phyloP scores from a whole-genome alignment of 371 early-diverging fungal species.

The Edhazardia aedis region DNA sequence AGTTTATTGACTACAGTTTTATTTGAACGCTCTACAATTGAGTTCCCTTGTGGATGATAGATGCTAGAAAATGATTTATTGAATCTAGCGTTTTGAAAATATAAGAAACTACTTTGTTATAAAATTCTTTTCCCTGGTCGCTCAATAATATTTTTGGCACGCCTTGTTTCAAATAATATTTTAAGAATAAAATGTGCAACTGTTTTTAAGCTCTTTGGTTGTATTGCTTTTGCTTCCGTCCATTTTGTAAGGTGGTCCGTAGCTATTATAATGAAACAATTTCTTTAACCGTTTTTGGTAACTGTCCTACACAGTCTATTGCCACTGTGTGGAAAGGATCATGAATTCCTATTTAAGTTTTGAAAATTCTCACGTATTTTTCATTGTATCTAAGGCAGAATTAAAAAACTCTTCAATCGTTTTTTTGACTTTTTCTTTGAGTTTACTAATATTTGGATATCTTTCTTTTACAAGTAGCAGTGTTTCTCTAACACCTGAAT shows the following conservation, averaged over 20 bases:
- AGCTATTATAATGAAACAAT: conserved; percentile 12
- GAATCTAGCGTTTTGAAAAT: neutral
- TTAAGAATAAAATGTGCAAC: neutral
- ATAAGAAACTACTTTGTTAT: neutral
- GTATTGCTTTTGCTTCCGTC: conserved; percentile 2
- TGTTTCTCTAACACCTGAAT: neutral
- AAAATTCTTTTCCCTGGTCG: conserved; percentile 13
- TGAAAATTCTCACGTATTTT: neutral
- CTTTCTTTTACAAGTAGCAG: neutral
- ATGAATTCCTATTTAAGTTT: neutral
- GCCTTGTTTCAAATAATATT: conserved; percentile 5
- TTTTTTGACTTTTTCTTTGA: neutral
- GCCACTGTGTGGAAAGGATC: too few relatives aligned
- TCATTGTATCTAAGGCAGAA: neutral
- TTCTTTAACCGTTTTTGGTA: neutral
- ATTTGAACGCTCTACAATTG: conserved; percentile 10
- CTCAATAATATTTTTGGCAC: neutral
- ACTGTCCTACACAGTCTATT: conserved; percentile 9
- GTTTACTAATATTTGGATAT: neutral
- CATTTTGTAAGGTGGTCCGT: too few relatives aligned
- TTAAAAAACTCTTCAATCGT: neutral
- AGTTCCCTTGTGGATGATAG: conserved; percentile 1
- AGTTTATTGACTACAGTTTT: conserved; percentile 10
- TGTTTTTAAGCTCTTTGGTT: neutral
- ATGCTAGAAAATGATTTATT: neutral